Evolutionary conservation across 164 flowering plant genomes (phyloP).

Genomic region (Cinnamomum micranthum): DNA sequence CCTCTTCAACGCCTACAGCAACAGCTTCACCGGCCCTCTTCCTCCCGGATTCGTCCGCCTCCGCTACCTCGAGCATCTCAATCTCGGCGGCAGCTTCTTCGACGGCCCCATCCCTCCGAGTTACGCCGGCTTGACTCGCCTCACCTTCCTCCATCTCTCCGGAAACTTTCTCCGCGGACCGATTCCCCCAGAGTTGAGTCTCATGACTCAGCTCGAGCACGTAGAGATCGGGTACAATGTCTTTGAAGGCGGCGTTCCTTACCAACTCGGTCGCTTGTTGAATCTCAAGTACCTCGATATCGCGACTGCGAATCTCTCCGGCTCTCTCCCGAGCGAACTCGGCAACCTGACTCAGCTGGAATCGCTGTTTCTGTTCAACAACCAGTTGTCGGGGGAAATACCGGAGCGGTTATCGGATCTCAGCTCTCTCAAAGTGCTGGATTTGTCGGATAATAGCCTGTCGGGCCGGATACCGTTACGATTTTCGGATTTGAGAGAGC

Average conservation of each 20-base stretch:
- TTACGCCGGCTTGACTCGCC: slow-evolving; percentile 44
- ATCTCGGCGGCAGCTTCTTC: slow-evolving; percentile 93
- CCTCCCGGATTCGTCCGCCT: slow-evolving; percentile 52
- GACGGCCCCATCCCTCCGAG: slow-evolving; percentile 54
- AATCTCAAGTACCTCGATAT: slow-evolving; percentile 66
- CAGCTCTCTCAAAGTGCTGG: slow-evolving; percentile 38
- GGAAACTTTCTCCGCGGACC: slow-evolving; percentile 62
- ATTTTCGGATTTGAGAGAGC: slow-evolving; percentile 36
- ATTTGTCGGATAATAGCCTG: slow-evolving; percentile 69
- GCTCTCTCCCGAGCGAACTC: slow-evolving; percentile 41
- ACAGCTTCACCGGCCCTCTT: slow-evolving; percentile 71
- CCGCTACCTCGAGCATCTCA: slow-evolving; percentile 52
- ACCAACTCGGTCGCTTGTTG: slow-evolving; percentile 29
- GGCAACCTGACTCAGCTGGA: slow-evolving; percentile 54
- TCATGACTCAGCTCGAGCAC: slow-evolving; percentile 39
- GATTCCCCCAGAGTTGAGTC: slow-evolving; percentile 58
- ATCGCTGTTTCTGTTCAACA: slow-evolving; percentile 55
- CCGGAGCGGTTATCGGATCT: slow-evolving; percentile 45
- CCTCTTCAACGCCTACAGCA: slow-evolving; percentile 66
- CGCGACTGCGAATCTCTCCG: slow-evolving; percentile 50
- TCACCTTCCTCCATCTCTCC: slow-evolving; percentile 52
- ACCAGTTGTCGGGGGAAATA: slow-evolving; percentile 55
- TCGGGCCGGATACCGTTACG: slow-evolving; percentile 55
- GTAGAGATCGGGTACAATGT: slow-evolving; percentile 84
- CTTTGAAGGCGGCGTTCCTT: slow-evolving; percentile 44